phyloP scores from a whole-genome alignment of 352 stramenopile genomes.

The Globisporangium mamillatum region DNA sequence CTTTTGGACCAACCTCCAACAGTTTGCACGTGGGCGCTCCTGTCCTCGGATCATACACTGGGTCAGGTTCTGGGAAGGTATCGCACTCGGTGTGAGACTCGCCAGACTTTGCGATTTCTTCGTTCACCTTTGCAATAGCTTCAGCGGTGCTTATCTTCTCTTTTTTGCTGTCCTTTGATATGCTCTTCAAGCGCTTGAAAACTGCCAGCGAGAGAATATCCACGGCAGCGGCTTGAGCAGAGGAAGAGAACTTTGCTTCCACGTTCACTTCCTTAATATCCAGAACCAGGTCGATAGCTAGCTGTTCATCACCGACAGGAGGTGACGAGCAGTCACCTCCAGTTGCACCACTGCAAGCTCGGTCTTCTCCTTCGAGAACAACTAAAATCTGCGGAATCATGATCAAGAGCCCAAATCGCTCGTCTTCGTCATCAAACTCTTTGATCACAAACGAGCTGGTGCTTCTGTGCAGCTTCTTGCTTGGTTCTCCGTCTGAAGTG shows the following conservation, averaged over 20 bases:
- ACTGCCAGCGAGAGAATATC: conserved; percentile 45
- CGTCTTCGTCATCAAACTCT: conserved; percentile 62
- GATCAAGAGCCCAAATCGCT: conserved; percentile 54
- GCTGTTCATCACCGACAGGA: conserved; percentile 4
- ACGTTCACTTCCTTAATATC: conserved; percentile 57
- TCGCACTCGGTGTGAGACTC: neutral
- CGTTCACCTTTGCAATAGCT: conserved; percentile 34
- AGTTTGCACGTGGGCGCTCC: conserved; percentile 46
- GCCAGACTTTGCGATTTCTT: conserved; percentile 12
- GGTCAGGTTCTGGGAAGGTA: conserved; percentile 25
- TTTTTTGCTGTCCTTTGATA: conserved; percentile 20
- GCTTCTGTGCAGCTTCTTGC: conserved; percentile 7
- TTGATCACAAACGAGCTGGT: conserved; percentile 17
- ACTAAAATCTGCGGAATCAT: conserved; percentile 67
- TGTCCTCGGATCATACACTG: conserved; percentile 39
- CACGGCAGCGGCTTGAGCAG: conserved; percentile 42
- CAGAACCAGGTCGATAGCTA: conserved; percentile 59
- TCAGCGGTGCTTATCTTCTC: conserved; percentile 32
- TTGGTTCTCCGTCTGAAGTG: neutral
- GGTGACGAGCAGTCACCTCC: neutral
- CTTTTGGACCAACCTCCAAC: conserved; percentile 55
- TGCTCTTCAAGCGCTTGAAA: conserved; percentile 31
- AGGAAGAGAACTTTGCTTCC: conserved; percentile 61
- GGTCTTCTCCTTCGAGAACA: conserved; percentile 53
- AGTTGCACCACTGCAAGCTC: neutral